Conservation (phyloP, 805 yeast species). For the Maudiozyma barnettii region DNA sequence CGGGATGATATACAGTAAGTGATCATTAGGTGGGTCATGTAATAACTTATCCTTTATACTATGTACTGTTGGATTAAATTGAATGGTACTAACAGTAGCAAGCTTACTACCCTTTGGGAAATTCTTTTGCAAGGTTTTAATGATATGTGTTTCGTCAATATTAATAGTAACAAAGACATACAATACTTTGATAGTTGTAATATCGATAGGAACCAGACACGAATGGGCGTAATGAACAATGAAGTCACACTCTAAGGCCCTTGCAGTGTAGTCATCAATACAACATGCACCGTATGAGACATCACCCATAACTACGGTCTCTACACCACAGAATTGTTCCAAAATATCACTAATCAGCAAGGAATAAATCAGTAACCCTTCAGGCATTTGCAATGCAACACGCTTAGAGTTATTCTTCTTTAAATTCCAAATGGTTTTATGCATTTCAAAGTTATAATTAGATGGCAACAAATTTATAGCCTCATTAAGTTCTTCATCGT, state of each 20-base stretch:
- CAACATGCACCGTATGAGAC: conserved; percentile 98
- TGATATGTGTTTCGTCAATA: conserved; percentile 73
- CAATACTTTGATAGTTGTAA: conserved; percentile 83
- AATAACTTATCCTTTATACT: conserved; percentile 55
- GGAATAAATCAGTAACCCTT: conserved; percentile 83
- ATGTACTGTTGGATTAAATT: conserved; percentile 91
- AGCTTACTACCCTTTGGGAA: conserved; percentile 54
- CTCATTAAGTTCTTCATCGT: conserved; percentile 72
- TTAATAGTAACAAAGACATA: conserved; percentile 90
- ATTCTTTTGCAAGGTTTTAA: conserved; percentile 66
- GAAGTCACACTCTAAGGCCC: conserved; percentile 86
- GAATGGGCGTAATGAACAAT: conserved; percentile 96
- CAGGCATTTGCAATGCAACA: conserved; percentile 96
- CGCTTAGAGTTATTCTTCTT: conserved; percentile 62
- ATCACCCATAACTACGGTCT: conserved; percentile 94
- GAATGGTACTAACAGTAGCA: conserved; percentile 92
- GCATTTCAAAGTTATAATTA: conserved; percentile 92
- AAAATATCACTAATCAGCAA: conserved; percentile 83
- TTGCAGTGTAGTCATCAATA: conserved; percentile 91
- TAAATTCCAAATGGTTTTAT: conserved; percentile 91
- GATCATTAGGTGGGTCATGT: conserved; percentile 34
- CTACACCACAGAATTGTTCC: conserved; percentile 82
- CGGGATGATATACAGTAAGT: conserved; percentile 53
- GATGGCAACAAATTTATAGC: conserved; percentile 77
- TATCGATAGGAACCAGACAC: conserved; percentile 89